Percentiles rank a stretch among this genome's conserved stretches.
Conservation (phyloP, 2,329 filamentous ascomycete genomes). For the Neofusicoccum umdonicola region DNA sequence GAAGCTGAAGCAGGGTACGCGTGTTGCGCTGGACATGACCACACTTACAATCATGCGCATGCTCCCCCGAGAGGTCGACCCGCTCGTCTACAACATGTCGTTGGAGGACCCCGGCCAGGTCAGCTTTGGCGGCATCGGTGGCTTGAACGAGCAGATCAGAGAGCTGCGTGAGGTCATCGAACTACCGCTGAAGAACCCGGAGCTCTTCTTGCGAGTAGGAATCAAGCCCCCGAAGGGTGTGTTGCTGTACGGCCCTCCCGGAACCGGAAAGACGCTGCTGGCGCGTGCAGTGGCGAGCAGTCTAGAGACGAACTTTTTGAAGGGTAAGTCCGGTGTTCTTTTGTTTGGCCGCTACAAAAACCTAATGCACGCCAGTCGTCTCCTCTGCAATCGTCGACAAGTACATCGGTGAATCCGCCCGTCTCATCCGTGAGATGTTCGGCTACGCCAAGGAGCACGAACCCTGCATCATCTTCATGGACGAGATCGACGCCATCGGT, state of each 20-base stretch:
- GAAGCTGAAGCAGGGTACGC: conserved; percentile 97
- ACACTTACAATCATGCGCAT: conserved; percentile 99
- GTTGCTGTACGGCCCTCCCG: conserved; percentile 89
- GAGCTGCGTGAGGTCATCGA: conserved; percentile 98
- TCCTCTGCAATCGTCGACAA: conserved; percentile 99
- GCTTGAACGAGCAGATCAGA: conserved; percentile 95
- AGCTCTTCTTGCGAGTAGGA: conserved; percentile 92
- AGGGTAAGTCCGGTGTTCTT: conserved; percentile 59
- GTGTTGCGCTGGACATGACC: conserved; percentile 97
- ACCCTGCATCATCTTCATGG: conserved; percentile 99
- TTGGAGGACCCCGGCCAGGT: conserved; percentile 96
- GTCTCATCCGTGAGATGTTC: conserved; percentile 98
- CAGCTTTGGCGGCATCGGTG: conserved; percentile 96
- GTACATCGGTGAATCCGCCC: conserved; percentile 97
- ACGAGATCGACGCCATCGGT: conserved; percentile 98
- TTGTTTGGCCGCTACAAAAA: conserved; percentile 24
- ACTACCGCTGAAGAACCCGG: conserved; percentile 95
- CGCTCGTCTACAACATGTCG: conserved; percentile 99
- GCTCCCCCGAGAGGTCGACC: conserved; percentile 96
- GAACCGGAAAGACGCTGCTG: conserved; percentile 93
- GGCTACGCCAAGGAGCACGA: conserved; percentile 99
- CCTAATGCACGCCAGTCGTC: conserved; percentile 66
- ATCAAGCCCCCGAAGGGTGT: conserved; percentile 99
- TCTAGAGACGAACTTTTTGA: conserved; percentile 96
- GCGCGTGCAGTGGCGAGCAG: conserved; percentile 94